Percentiles rank a stretch among this genome's conserved stretches.
phyloP scores from a whole-genome alignment of 1,284 basidiomycete species.

The Ceratobasidium sp. region DNA sequence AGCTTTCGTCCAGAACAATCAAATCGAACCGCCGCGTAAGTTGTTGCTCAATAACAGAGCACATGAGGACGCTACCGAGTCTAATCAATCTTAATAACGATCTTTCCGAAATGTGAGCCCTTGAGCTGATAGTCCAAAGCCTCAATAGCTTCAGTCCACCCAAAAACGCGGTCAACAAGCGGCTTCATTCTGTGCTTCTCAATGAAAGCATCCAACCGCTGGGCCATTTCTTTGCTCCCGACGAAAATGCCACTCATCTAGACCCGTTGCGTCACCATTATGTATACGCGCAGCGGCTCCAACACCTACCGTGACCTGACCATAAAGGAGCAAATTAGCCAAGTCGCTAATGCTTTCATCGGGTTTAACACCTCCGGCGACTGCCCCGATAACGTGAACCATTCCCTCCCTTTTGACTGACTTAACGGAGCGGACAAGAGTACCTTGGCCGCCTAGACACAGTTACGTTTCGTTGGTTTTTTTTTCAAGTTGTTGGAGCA shows the following conservation, averaged over 20 bases:
- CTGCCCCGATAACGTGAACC: background rate
- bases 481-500: background rate
- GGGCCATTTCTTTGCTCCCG: slow-evolving; percentile 12
- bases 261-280: background rate
- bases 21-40: too few relatives aligned
- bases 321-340: background rate
- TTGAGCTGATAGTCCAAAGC: slow-evolving; percentile 10
- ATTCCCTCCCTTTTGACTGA: background rate
- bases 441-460: slow-evolving; percentile 7
- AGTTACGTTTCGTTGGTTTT: background rate
- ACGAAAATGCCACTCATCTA: background rate
- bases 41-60: too few relatives aligned
- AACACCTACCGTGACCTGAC: background rate
- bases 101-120: slow-evolving; percentile 22
- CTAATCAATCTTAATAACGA: slow-evolving; percentile 18
- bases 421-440: slow-evolving; percentile 12
- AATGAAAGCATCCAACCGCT: background rate
- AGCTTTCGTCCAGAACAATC: too few relatives aligned
- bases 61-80: background rate
- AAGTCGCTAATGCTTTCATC: background rate
- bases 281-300: too few relatives aligned
- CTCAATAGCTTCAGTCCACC: slow-evolving; percentile 2
- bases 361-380: background rate
- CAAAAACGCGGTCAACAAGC: slow-evolving; percentile 17
- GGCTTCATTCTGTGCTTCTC: slow-evolving; percentile 15